Evolutionary conservation across 176 grass and related monocot genomes (phyloP).

Genomic region (Juncus inflexus): DNA sequence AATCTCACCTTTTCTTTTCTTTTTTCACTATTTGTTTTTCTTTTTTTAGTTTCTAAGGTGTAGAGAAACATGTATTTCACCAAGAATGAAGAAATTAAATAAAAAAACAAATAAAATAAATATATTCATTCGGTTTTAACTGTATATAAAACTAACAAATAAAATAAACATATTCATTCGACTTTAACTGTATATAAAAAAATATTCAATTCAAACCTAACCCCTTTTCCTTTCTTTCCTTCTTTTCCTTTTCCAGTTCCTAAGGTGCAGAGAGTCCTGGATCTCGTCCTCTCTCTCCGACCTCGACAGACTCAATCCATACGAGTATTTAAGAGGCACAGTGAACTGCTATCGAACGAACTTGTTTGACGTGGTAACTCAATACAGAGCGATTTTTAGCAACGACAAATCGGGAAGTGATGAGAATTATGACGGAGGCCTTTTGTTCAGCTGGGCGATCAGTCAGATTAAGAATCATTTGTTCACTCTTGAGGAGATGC

Average conservation of each 20-base stretch:
- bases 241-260: constrained; percentile 54
- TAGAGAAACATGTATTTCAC: too few relatives aligned
- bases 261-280: constrained; percentile 97
- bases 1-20: too few relatives aligned
- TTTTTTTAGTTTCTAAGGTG: too few relatives aligned
- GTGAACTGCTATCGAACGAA: constrained; percentile 73
- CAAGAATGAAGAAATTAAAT: too few relatives aligned
- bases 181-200: neutral
- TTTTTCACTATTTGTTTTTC: too few relatives aligned
- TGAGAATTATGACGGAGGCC: constrained; percentile 79
- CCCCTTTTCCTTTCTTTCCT: constrained; percentile 1
- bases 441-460: constrained; percentile 96
- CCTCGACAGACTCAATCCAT: constrained; percentile 81
- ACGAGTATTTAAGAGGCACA: constrained; percentile 90
- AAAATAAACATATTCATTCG: neutral
- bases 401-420: constrained; percentile 96
- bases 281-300: constrained; percentile 89
- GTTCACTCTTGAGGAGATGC: constrained; percentile 73
- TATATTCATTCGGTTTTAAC: too few relatives aligned
- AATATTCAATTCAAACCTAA: neutral
- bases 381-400: constrained; percentile 96
- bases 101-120: too few relatives aligned
- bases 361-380: constrained; percentile 98
- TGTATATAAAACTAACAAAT: neutral
- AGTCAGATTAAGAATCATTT: constrained; percentile 91